These are phyloP conservation scores for Ophiocordyceps polyrhachis-furcata DNA, from an alignment of 2,329 filamentous ascomycete species.

Conservation along the genomic window DNA sequence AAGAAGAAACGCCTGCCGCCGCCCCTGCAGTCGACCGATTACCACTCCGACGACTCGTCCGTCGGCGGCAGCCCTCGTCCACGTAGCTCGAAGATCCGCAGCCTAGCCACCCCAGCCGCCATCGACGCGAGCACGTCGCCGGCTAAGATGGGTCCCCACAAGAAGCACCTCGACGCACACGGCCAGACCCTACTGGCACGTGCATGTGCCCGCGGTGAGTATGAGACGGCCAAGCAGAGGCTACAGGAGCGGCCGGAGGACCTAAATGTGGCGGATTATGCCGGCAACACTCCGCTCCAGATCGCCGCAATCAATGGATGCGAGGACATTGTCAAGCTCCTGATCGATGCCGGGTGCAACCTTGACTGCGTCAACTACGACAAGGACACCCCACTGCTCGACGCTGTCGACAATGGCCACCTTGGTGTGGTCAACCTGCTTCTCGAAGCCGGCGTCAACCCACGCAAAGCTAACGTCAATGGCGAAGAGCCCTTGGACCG, in stretches of 20 bases:
- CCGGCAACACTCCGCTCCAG: conserved; percentile 89
- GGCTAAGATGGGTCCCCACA: conserved; percentile 51
- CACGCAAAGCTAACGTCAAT: conserved; percentile 75
- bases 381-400: conserved; percentile 83
- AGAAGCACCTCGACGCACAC: conserved; percentile 80
- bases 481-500: conserved; percentile 84
- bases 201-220: conserved; percentile 70
- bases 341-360: conserved; percentile 71
- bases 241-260: conserved; percentile 69
- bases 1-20: conserved; percentile 45
- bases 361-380: conserved; percentile 64
- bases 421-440: conserved; percentile 72
- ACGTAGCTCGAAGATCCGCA: conserved; percentile 37
- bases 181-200: conserved; percentile 82
- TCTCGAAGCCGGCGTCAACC: conserved; percentile 75
- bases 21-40: conserved; percentile 42
- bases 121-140: conserved; percentile 45
- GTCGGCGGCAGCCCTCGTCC: conserved; percentile 40
- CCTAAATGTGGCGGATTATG: conserved; percentile 77
- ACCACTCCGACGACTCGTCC: conserved; percentile 49
- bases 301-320: conserved; percentile 80
- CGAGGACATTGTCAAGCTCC: conserved; percentile 68
- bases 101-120: conserved; percentile 34
- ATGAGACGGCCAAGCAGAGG: conserved; percentile 58
- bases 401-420: conserved; percentile 92